Evolutionary conservation across 2,329 filamentous ascomycete species (phyloP).

Genomic region (Pestalotiopsis sp.): DNA sequence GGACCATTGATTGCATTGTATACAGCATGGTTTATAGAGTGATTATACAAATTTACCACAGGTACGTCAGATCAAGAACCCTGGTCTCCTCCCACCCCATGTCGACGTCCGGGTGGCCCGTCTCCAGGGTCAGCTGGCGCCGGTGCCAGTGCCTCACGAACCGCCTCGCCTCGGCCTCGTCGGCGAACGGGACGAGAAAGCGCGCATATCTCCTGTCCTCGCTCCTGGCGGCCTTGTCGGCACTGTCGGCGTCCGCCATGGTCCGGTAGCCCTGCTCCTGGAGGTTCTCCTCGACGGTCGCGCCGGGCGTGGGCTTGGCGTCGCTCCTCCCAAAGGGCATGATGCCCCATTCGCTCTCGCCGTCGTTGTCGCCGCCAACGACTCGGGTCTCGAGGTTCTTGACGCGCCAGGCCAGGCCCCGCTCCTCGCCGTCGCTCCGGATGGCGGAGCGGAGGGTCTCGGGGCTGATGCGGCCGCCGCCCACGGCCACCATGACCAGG

Average conservation of each 20-base stretch:
- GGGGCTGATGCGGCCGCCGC: slow-evolving; percentile 36
- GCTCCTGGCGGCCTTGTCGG: not conserved
- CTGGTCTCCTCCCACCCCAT: slow-evolving; percentile 30
- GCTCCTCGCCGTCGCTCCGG: slow-evolving; percentile 42
- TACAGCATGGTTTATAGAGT: not conserved
- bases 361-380: slow-evolving; percentile 12
- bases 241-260: not conserved
- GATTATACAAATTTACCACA: slow-evolving; percentile 26
- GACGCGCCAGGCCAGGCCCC: slow-evolving; percentile 42
- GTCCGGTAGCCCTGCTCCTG: not conserved
- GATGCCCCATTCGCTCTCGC: slow-evolving; percentile 21
- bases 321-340: slow-evolving; percentile 33
- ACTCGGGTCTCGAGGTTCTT: slow-evolving; percentile 22
- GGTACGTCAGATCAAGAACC: slow-evolving; percentile 28
- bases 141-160: slow-evolving; percentile 50
- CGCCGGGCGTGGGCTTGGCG: slow-evolving; percentile 14
- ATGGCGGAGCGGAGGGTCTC: slow-evolving; percentile 40
- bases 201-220: slow-evolving; percentile 32
- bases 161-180: slow-evolving; percentile 54
- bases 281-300: not conserved
- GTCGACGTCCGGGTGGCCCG: slow-evolving; percentile 17
- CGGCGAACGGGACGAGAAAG: slow-evolving; percentile 59
- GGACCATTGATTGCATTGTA: not conserved
- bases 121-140: slow-evolving; percentile 32
- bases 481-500: slow-evolving; percentile 39